phyloP scores from a whole-genome alignment of 495 filamentous ascomycete genomes.

The Talaromyces adpressus region DNA sequence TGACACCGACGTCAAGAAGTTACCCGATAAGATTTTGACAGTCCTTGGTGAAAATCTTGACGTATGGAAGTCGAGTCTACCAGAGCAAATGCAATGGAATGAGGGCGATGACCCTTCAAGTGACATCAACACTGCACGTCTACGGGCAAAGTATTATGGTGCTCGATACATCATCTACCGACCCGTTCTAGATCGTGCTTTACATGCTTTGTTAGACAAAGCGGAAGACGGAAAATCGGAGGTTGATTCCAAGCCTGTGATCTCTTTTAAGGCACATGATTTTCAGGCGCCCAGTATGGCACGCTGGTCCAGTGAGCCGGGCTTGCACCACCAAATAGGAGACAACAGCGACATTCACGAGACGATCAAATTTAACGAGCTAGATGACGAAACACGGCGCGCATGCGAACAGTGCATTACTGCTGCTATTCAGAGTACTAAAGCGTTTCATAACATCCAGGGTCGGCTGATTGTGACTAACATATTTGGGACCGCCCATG shows the following conservation, averaged over 20 bases:
- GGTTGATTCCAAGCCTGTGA: not conserved
- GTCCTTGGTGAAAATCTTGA: slow-evolving; percentile 43
- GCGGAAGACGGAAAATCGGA: slow-evolving; percentile 13
- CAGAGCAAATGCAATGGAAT: slow-evolving; percentile 51
- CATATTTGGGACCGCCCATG: slow-evolving; percentile 91
- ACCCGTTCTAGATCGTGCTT: slow-evolving; percentile 61
- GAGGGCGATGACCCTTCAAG: slow-evolving; percentile 57
- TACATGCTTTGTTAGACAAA: slow-evolving; percentile 38
- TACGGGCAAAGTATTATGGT: slow-evolving; percentile 92
- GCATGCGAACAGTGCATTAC: slow-evolving; percentile 54
- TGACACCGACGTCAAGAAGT: slow-evolving; percentile 26
- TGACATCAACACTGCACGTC: slow-evolving; percentile 76
- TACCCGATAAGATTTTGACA: slow-evolving; percentile 28
- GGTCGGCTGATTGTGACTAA: slow-evolving; percentile 82
- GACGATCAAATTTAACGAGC: not conserved
- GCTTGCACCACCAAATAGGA: slow-evolving; percentile 10
- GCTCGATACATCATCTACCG: slow-evolving; percentile 85
- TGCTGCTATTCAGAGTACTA: slow-evolving; percentile 77
- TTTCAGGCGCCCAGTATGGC: slow-evolving; percentile 23
- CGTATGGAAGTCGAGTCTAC: slow-evolving; percentile 40
- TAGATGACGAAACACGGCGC: slow-evolving; percentile 30
- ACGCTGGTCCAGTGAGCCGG: slow-evolving; percentile 31
- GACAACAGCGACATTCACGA: not conserved
- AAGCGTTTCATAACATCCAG: slow-evolving; percentile 67
- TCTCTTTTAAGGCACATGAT: slow-evolving; percentile 4